Percentiles rank a stretch among this genome's conserved stretches.
Conservation (phyloP, 495 filamentous ascomycete genomes). For the Aspergillus cavernicola region DNA sequence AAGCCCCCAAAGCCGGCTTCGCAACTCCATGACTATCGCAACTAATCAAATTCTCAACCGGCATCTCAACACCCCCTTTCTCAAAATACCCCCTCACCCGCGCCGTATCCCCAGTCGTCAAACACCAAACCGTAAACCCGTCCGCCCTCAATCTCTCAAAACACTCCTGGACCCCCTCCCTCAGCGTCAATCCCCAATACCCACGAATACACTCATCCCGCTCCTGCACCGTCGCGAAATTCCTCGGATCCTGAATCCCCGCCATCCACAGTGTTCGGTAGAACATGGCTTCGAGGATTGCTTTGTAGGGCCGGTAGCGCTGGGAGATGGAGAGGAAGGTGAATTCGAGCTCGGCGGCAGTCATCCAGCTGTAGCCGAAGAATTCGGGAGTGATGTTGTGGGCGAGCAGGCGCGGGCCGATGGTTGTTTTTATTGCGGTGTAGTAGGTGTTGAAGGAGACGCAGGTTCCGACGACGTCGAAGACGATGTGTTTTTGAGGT, state of each 20-base stretch:
- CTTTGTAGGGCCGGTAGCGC: slow-evolving; percentile 32
- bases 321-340: slow-evolving; percentile 40
- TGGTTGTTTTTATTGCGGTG: slow-evolving; percentile 22
- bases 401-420: slow-evolving; percentile 27
- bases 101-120: slow-evolving; percentile 37
- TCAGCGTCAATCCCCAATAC: slow-evolving; percentile 28
- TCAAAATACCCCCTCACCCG: slow-evolving; percentile 40
- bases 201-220: slow-evolving; percentile 23
- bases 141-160: slow-evolving; percentile 27
- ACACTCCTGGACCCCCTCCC: slow-evolving; percentile 28
- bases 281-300: slow-evolving; percentile 34
- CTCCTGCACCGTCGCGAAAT: slow-evolving; percentile 36
- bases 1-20: slow-evolving; percentile 33
- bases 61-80: slow-evolving; percentile 32
- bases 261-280: slow-evolving; percentile 37
- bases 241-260: slow-evolving; percentile 32
- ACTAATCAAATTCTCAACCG: slow-evolving; percentile 35
- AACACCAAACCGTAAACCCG: slow-evolving; percentile 41
- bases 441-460: slow-evolving; percentile 38
- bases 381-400: slow-evolving; percentile 29
- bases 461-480: slow-evolving; percentile 45
- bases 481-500: slow-evolving; percentile 34
- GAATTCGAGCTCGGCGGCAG: slow-evolving; percentile 39
- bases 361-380: slow-evolving; percentile 43
- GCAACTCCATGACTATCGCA: slow-evolving; percentile 32